These are phyloP conservation scores for Aspergillus quadricinctus DNA, from an alignment of 2,329 filamentous ascomycete species.

Conservation along the genomic window DNA sequence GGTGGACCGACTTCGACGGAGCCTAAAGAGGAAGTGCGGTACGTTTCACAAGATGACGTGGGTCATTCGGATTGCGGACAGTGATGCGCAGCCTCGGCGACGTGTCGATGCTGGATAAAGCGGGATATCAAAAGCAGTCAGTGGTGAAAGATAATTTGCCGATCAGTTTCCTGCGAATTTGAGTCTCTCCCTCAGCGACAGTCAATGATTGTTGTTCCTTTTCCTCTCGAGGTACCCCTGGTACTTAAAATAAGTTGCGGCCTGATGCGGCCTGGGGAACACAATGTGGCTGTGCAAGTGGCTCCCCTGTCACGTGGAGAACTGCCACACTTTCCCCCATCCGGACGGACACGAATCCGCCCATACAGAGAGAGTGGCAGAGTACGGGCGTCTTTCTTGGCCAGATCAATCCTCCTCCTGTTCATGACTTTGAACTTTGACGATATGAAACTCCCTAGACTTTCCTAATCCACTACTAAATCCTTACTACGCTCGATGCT, in stretches of 20 bases:
- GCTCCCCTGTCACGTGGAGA: conserved; percentile 18
- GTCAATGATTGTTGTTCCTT: neutral
- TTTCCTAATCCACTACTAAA: neutral
- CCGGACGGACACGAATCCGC: conserved; percentile 9
- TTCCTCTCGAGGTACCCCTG: neutral
- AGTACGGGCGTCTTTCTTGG: conserved; percentile 10
- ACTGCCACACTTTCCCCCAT: conserved; percentile 14
- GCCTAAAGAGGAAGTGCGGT: neutral
- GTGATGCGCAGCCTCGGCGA: neutral
- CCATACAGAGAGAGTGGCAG: neutral
- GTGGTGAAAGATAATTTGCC: neutral
- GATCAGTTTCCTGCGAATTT: neutral
- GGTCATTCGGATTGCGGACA: neutral
- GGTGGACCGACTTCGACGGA: neutral
- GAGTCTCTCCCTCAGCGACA: neutral
- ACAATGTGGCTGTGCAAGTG: conserved; percentile 14
- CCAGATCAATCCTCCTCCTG: neutral
- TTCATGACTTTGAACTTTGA: neutral
- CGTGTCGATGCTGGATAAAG: neutral
- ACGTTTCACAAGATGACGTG: neutral
- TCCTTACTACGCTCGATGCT: neutral
- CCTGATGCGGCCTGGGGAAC: conserved; percentile 4
- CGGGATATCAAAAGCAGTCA: neutral
- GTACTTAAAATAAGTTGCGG: neutral
- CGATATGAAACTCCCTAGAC: neutral